These are phyloP conservation scores for Tulasnella sp. DNA, from an alignment of 768 basidiomycete genomes.

Conservation along the genomic window DNA sequence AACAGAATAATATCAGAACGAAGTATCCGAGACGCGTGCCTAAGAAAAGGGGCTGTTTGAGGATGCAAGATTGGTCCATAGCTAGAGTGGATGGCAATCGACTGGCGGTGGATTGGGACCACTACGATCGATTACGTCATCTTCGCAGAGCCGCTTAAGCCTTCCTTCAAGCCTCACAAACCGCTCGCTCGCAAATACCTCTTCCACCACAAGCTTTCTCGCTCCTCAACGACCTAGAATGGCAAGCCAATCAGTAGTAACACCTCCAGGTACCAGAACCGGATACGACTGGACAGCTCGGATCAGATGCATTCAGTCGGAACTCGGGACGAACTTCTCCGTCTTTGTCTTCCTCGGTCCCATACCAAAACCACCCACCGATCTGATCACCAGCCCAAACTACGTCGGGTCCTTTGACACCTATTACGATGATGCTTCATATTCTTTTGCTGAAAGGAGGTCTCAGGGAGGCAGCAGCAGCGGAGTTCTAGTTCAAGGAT, in stretches of 20 bases:
- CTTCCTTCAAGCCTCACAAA: neutral
- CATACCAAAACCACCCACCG: neutral
- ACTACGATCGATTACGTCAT: neutral
- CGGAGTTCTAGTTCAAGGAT: neutral
- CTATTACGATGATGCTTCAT: neutral
- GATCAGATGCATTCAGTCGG: neutral
- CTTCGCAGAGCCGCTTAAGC: neutral
- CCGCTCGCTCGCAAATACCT: neutral
- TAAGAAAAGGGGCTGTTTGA: no score
- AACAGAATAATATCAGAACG: no score
- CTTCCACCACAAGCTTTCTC: neutral
- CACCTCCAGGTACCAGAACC: neutral
- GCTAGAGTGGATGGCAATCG: no score
- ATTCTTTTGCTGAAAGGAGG: neutral
- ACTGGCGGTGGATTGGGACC: no score
- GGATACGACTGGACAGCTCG: conserved; percentile 17
- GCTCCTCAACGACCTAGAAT: neutral
- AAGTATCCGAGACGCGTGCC: no score
- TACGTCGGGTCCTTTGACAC: conserved; percentile 2
- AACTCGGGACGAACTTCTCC: neutral
- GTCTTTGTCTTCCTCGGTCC: conserved; percentile 7
- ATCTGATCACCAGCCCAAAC: neutral
- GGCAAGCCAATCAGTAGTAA: neutral
- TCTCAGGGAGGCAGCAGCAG: neutral
- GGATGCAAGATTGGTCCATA: no score